A percentile compares a stretch with the other conserved stretches of the same genome.
Evolutionary conservation across 441 rosid species (phyloP).

Genomic region (Melianthus villosus): DNA sequence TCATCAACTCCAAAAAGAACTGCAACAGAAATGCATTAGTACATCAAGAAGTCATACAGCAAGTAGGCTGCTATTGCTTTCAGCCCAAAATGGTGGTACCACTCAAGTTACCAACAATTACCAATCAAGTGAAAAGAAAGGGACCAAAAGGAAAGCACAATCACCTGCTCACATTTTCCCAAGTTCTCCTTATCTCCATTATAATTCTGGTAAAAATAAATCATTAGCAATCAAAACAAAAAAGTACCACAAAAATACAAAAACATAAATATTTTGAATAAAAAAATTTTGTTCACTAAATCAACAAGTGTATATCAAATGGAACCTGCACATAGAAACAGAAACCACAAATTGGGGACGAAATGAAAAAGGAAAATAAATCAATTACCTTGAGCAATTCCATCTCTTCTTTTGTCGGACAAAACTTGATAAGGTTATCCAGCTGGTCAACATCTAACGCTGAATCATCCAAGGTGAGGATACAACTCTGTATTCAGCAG

Average conservation of each 20-base stretch:
- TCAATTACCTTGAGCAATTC: slow-evolving; percentile 61
- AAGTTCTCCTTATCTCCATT: slow-evolving; percentile 56
- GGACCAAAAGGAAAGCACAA: slow-evolving; percentile 7
- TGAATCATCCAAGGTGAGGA: slow-evolving; percentile 74
- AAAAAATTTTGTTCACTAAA: background rate
- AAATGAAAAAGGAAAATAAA: background rate
- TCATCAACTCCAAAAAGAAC: slow-evolving; percentile 86
- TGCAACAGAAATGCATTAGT: slow-evolving; percentile 20
- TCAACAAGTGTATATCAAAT: no score
- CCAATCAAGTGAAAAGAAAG: background rate
- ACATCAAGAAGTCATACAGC: no score
- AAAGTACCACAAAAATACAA: slow-evolving; percentile 2
- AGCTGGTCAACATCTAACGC: slow-evolving; percentile 80
- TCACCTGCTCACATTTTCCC: slow-evolving; percentile 88
- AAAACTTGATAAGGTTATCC: slow-evolving; percentile 78
- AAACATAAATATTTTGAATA: background rate
- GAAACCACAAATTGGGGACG: background rate
- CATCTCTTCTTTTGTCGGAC: slow-evolving; percentile 89
- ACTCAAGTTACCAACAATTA: background rate
- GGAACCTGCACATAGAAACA: background rate
- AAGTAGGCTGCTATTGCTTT: no score
- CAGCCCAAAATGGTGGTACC: background rate
- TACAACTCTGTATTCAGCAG: slow-evolving; percentile 36
- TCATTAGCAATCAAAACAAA: slow-evolving; percentile 4
- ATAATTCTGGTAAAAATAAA: slow-evolving; percentile 70